Conservation (phyloP, 495 filamentous ascomycete species). For the Immersiella caudata region DNA sequence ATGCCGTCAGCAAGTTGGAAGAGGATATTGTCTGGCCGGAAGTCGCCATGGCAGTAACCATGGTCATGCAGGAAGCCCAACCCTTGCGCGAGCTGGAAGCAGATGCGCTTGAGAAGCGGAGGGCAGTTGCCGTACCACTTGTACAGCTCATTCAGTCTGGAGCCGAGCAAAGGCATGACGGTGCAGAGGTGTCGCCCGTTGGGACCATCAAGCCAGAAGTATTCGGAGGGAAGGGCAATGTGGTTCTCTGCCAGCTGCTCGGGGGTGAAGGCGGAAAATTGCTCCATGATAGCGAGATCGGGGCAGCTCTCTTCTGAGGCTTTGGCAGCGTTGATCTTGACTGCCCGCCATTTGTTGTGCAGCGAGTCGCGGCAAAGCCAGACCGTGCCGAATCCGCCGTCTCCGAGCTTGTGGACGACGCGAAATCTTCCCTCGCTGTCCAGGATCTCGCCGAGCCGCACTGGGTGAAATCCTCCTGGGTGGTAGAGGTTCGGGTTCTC, state of each 20-base stretch:
- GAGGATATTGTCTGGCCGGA: conserved; percentile 30
- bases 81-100: conserved; percentile 27
- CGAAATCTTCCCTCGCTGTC: conserved; percentile 42
- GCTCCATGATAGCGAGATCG: conserved; percentile 26
- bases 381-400: conserved; percentile 54
- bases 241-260: conserved; percentile 16
- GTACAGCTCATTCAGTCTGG: not conserved
- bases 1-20: conserved; percentile 29
- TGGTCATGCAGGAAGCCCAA: conserved; percentile 28
- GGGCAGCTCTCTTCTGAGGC: not conserved
- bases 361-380: conserved; percentile 57
- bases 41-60: conserved; percentile 37
- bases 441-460: conserved; percentile 49
- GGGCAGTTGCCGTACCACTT: conserved; percentile 3
- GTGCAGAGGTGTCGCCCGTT: conserved; percentile 45
- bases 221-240: conserved; percentile 30
- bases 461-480: conserved; percentile 47
- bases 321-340: conserved; percentile 26
- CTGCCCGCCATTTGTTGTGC: conserved; percentile 27
- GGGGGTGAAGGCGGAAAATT: not conserved
- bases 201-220: conserved; percentile 44
- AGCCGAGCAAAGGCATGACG: conserved; percentile 34
- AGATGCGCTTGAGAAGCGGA: conserved; percentile 29
- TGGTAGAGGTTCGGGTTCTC: conserved; percentile 26
- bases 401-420: conserved; percentile 59